Evolutionary conservation across 164 flowering plant species (phyloP), one percentile per base, ranked within the genome.

Genomic region (Cinnamomum chago): DNA sequence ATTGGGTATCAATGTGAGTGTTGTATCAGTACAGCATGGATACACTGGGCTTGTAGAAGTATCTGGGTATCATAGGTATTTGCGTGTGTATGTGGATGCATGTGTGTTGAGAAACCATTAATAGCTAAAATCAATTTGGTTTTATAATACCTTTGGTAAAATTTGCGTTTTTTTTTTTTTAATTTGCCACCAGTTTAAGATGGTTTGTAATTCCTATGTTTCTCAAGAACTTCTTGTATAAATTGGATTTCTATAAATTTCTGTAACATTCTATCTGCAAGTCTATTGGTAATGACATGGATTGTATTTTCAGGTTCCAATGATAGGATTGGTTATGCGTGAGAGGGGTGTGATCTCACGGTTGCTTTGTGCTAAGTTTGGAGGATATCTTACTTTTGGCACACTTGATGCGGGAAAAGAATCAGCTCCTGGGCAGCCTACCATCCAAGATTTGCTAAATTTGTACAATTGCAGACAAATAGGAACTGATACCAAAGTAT

Each of bases 361-460:
- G 75, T 72, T 96, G 71, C 95, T 94, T 67, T 89, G 92, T 77
- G 83, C 97, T 20, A 96, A 92, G 81, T 96, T 89, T 83, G 97
- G 98, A 76, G 99, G 98, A 69, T 92, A 82, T 83, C 95, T 96
- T 70, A 96, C 98, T 40, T 96, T 91, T 83, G 98, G 93, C 47
- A 84, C 95, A 65, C 85, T 96, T 67, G 93, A 89, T 71, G 73
- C 84, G 0, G 97, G 93, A 78, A 75, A 77, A 33, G 88, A 89
- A 71, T 94, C 99, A 35, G 99, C 98, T 71, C 97, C 98, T 71
- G 97, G 99, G 68, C 99, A 96, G 77, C 98, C 98, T 30, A 87
- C 94, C 50, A 60, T 92, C 14, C 81, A 86, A 35, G 99, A 96
- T 82, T 77, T 96, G 70, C 72, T 91, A 78, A 65, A 85, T 74